Conservation (phyloP, 495 filamentous ascomycete species). For the Trichoderma gamsii region DNA sequence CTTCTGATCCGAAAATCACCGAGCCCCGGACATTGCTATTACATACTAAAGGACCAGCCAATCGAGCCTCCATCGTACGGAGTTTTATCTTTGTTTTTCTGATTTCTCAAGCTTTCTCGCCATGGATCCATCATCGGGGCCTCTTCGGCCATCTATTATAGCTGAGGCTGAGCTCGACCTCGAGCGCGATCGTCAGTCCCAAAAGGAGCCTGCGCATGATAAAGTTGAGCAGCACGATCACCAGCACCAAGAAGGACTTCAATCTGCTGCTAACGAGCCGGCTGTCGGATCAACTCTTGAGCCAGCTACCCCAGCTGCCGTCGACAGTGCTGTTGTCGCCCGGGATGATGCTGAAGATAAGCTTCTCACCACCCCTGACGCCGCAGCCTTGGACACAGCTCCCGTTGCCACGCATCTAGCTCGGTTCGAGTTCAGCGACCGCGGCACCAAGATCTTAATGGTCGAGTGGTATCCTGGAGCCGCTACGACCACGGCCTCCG, state of each 20-base stretch:
- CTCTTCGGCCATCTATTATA: slow-evolving; percentile 8
- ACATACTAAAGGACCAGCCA: background rate
- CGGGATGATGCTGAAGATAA: slow-evolving; percentile 1
- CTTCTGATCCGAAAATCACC: slow-evolving; percentile 5
- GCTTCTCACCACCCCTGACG: slow-evolving; percentile 12
- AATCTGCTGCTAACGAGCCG: background rate
- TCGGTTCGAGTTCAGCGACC: slow-evolving; percentile 75
- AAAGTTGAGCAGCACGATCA: background rate
- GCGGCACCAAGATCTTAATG: slow-evolving; percentile 81
- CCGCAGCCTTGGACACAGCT: slow-evolving; percentile 16
- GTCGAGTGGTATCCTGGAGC: slow-evolving; percentile 70
- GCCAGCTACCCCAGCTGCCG: background rate
- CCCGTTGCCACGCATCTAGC: slow-evolving; percentile 46
- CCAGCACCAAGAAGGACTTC: background rate
- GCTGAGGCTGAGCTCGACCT: background rate
- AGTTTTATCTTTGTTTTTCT: background rate
- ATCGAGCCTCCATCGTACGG: background rate
- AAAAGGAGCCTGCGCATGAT: background rate
- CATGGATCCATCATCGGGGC: slow-evolving; percentile 14
- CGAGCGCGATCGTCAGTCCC: background rate
- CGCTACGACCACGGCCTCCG: slow-evolving; percentile 21
- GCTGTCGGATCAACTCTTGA: background rate
- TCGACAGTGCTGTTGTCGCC: slow-evolving; percentile 4
- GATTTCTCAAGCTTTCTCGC: background rate
- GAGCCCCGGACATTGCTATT: background rate